Base-by-base conservation (phyloP, 352 stramenopile genomes). In the Globisporangium spiculum region DNA sequence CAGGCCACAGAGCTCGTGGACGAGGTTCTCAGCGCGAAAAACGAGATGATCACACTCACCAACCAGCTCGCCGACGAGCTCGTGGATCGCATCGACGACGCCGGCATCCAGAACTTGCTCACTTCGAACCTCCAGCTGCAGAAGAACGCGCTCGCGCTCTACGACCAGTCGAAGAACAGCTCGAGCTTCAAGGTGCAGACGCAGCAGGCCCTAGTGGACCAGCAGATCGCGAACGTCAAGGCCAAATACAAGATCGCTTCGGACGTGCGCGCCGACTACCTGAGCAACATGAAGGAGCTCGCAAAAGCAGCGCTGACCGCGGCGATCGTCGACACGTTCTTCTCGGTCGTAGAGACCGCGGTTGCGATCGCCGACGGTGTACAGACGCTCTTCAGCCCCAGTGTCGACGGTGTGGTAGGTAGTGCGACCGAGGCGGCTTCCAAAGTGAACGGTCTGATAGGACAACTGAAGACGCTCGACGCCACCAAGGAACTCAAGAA, bases 271-370 rank as follows among this genome's bases (percentile, higher is more conserved):
- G 22, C 24, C 24, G 24, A 58, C 12, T 58, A 58, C 14, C 14
- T 58, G 26, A 58, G 14, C 53, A 58, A 32, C 53, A 58, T 58
- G 53, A 58, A 58, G 53, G 24, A 58, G 53, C 53, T 58, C 24
- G 53, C 53, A 5, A 16, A 22, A 26, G 53, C 53, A 0, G 53
- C 53, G 26, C 24, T 58, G 24, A 58, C 53, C 5, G 53, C 53
- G 26, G 30, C 53, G 26, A 58, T 58, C 53, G 24, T 58, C 24
- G 53, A 36, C 53, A 58, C 53, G 53, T 58, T 58, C 53, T 58
- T 58, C 53, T 18, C 53, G 8, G 53, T 58, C 24, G 53, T 58
- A 26, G 53, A 58, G 24, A 58, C 53, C 24, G 26, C 53, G 12
- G 53, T 58, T 1, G 53, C 53, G 12, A 36, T 58, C 20, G 53